These are phyloP conservation scores for Chaetomiaceae sp. DNA, from an alignment of 2,329 filamentous ascomycete genomes.

Conservation along the genomic window DNA sequence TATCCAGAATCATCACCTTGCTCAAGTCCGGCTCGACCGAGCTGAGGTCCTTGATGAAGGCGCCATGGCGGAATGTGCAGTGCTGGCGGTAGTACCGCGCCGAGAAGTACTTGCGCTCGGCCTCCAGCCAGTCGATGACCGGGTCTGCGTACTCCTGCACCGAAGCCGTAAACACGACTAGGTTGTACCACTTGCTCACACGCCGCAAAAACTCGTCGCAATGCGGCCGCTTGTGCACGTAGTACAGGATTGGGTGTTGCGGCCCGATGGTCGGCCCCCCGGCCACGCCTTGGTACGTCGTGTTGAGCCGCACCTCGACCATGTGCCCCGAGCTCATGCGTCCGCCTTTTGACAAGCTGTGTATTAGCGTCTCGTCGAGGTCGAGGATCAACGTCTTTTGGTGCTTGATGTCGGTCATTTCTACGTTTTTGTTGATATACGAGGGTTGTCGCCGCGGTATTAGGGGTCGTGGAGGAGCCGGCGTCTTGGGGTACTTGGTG, in stretches of 20 bases:
- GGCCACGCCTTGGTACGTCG: conserved; percentile 62
- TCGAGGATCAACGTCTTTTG: conserved; percentile 95
- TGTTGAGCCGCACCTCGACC: conserved; percentile 91
- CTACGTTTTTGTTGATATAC: conserved; percentile 60
- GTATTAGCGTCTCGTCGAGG: conserved; percentile 94
- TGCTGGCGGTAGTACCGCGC: conserved; percentile 94
- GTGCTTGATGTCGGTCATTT: conserved; percentile 49
- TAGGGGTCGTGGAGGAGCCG: conserved; percentile 81
- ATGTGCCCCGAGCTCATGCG: conserved; percentile 96
- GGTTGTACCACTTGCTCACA: conserved; percentile 91
- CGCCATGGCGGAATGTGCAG: conserved; percentile 90
- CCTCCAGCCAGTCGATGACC: conserved; percentile 97
- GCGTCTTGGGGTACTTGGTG: conserved; percentile 86
- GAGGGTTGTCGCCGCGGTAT: conserved; percentile 87
- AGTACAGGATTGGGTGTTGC: conserved; percentile 95
- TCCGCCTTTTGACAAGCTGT: conserved; percentile 95
- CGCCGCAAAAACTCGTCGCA: conserved; percentile 95
- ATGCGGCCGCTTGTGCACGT: conserved; percentile 94
- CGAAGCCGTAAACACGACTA: conserved; percentile 93
- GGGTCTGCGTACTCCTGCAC: conserved; percentile 98
- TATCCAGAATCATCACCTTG: conserved; percentile 98
- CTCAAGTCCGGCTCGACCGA: conserved; percentile 95
- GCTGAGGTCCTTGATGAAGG: conserved; percentile 96
- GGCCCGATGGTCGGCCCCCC: conserved; percentile 67
- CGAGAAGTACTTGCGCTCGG: conserved; percentile 93